Evolutionary conservation across 2,329 filamentous ascomycete species (phyloP), one percentile per base, ranked within the genome.

Genomic region (Capronia coronata): DNA sequence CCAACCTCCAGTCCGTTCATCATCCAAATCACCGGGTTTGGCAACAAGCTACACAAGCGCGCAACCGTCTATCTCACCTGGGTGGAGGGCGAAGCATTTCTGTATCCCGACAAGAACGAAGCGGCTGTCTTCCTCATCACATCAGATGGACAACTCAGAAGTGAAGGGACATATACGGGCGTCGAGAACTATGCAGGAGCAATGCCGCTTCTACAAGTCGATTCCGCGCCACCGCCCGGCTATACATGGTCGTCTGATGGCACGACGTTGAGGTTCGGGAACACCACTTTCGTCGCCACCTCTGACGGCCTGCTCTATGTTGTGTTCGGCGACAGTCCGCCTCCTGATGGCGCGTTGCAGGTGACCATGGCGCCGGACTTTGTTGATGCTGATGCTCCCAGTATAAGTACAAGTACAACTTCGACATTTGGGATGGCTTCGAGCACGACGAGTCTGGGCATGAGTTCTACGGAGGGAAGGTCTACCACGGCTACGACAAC

Each of bases 171-270:
- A 13, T 43, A 37, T 37, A 37, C 47, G 6, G 48, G 46, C 11
- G 46, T 45, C 18, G 37, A 37, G n/a, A 22, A 27, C 18, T 34
- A 35, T 22, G 38, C 43, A 4, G 43, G 48, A 41, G 16, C 44
- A 16, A 35, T 46, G 37, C 38, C 48, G n/a, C 48, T 55, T 16
- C 8, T 37, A 19, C 48, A 49, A 8, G 40, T 46, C 22, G 13
- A n/a, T 1, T 14, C 3, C 1, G 23, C 22, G 13, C 37, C 34
- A 35, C 29, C 38, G 1, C 40, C 37, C 25, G 48, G 25, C 1
- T 46, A 48, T 21, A 34, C 10, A 10, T 55, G 52, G 52, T 42
- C 25, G 11, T 49, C 51, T 38, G 34, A 51, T n/a, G 52, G 38
- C 3, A 35, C 34, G 13, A 40, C 18, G 8, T 30, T 55, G 45